Evolutionary conservation across 2,329 filamentous ascomycete species (phyloP).

Genomic region (Thermothelomyces thermophilus): DNA sequence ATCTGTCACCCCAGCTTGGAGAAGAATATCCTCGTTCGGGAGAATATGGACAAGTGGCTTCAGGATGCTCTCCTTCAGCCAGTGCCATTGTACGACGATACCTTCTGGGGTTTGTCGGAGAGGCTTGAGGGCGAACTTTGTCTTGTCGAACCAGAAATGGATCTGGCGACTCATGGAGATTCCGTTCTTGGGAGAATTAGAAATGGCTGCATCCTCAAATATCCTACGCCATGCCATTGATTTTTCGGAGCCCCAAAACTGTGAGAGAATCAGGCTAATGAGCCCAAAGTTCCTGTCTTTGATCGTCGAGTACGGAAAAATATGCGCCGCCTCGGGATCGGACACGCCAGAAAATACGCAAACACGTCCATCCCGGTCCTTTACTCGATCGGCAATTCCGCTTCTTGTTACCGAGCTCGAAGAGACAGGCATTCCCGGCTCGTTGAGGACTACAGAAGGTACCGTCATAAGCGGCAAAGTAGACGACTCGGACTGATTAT

Average conservation of each 20-base stretch:
- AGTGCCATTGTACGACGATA: slow-evolving; percentile 12
- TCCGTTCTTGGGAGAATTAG: slow-evolving; percentile 5
- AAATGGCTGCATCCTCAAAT: neutral
- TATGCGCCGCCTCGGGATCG: slow-evolving; percentile 8
- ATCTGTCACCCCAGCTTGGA: slow-evolving; percentile 2
- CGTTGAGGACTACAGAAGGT: neutral
- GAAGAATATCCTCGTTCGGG: neutral
- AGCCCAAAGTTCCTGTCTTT: neutral
- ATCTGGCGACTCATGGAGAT: slow-evolving; percentile 12
- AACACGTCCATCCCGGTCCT: slow-evolving; percentile 5
- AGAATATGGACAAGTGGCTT: neutral
- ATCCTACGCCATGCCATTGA: slow-evolving; percentile 3
- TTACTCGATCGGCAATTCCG: neutral
- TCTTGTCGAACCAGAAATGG: slow-evolving; percentile 12
- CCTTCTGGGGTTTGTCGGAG: slow-evolving; percentile 1
- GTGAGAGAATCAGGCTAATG: neutral
- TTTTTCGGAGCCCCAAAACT: slow-evolving; percentile 8
- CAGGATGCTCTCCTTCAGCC: slow-evolving; percentile 4
- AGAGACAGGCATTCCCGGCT: neutral
- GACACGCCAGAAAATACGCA: slow-evolving; percentile 11
- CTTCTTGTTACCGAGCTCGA: neutral
- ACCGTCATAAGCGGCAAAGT: neutral
- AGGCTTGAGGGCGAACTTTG: slow-evolving; percentile 11
- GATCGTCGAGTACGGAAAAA: slow-evolving; percentile 13
- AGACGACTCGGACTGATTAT: neutral